A percentile compares a stretch with the other conserved stretches of the same genome.
Conservation (phyloP, 2,329 filamentous ascomycete species). For the Aspergillus sp. region DNA sequence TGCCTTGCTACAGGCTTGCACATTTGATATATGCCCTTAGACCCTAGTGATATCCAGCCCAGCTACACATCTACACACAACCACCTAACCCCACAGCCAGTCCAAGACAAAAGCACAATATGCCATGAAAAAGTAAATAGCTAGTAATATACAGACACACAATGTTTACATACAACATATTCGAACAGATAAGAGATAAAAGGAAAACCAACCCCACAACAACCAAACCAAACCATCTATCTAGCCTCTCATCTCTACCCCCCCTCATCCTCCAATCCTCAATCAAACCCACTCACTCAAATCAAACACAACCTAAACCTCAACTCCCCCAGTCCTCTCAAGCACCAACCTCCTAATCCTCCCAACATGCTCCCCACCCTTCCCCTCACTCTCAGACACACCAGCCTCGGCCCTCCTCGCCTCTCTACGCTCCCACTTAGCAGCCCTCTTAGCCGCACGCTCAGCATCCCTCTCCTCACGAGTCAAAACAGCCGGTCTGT, state of each 20-base stretch:
- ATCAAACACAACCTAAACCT: not conserved
- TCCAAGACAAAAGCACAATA: not conserved
- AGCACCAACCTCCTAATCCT: conserved; percentile 35
- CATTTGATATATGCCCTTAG: too few species aligned
- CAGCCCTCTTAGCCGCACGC: conserved; percentile 33
- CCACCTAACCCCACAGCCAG: too few species aligned
- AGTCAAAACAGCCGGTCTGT: conserved; percentile 40
- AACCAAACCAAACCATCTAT: not conserved
- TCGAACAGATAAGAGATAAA: not conserved
- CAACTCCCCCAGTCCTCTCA: conserved; percentile 17
- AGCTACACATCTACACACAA: too few species aligned
- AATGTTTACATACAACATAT: conserved; percentile 3
- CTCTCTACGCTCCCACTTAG: conserved; percentile 36
- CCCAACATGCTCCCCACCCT: conserved; percentile 28
- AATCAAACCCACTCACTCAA: not conserved
- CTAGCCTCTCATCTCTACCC: too few species aligned
- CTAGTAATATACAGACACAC: conserved; percentile 10
- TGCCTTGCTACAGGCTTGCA: too few species aligned
- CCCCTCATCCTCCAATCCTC: too few species aligned
- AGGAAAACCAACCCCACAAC: not conserved
- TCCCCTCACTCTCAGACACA: conserved; percentile 12
- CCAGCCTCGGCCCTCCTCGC: conserved; percentile 24
- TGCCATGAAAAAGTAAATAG: not conserved
- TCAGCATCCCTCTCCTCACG: conserved; percentile 38
- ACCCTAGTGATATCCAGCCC: too few species aligned